Percentiles rank a stretch among this genome's conserved stretches.
These are phyloP conservation scores for Malania oleifera DNA, from an alignment of 164 flowering plant species.

Conservation along the genomic window DNA sequence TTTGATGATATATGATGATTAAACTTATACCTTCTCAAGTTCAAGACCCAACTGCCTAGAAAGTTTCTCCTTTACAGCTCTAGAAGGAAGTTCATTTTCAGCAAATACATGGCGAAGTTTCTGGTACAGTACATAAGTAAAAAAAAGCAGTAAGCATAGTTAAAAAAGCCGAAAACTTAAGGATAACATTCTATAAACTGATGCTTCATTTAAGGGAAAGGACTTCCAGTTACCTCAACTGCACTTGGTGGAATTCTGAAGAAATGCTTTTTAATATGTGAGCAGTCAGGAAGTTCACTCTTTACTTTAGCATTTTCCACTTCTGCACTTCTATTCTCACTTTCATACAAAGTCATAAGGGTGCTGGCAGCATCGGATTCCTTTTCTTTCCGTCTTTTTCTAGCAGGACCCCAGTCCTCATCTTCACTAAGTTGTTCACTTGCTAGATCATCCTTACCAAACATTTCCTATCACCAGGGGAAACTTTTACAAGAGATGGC, in stretches of 20 bases:
- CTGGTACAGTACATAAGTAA: conserved; percentile 32
- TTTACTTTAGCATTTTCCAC: conserved; percentile 18
- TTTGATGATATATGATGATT: neutral
- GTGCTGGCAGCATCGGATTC: conserved; percentile 65
- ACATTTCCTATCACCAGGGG: conserved; percentile 66
- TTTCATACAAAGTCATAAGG: conserved; percentile 47
- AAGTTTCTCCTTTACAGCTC: conserved; percentile 55
- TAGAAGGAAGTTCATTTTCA: conserved; percentile 91
- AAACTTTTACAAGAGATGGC: neutral
- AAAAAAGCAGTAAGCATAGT: conserved; percentile 5
- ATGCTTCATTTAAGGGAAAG: neutral
- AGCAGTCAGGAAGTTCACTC: conserved; percentile 15
- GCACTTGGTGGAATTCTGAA: conserved; percentile 70
- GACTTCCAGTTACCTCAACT: conserved; percentile 51
- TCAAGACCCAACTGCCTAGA: conserved; percentile 77
- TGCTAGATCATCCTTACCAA: conserved; percentile 64
- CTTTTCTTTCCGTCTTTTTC: conserved; percentile 53
- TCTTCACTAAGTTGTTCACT: conserved; percentile 77
- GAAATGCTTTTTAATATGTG: conserved; percentile 34
- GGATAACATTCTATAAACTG: neutral
- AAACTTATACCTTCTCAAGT: conserved; percentile 64
- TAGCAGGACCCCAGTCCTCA: conserved; percentile 95
- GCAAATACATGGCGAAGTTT: conserved; percentile 79
- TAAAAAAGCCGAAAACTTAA: neutral
- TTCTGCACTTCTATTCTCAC: conserved; percentile 26